Conservation (phyloP, 2,329 filamentous ascomycete genomes). For the Pyrenochaeta sp. region DNA sequence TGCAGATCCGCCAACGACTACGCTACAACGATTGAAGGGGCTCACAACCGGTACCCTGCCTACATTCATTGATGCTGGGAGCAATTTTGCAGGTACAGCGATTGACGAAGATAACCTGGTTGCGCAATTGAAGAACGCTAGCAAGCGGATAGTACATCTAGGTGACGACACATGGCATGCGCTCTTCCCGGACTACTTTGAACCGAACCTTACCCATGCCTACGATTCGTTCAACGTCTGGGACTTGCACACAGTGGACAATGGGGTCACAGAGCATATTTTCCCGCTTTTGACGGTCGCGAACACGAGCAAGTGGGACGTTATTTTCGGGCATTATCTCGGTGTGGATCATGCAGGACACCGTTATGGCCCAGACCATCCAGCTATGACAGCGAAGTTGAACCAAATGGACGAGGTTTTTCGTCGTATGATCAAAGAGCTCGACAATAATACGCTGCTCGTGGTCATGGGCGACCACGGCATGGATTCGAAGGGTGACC, state of each 20-base stretch:
- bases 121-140: constrained; percentile 68
- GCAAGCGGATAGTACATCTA: constrained; percentile 85
- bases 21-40: constrained; percentile 90
- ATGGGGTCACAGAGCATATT: constrained; percentile 90
- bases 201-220: constrained; percentile 81
- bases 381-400: constrained; percentile 89
- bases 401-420: constrained; percentile 89
- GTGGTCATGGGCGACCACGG: constrained; percentile 99
- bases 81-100: constrained; percentile 92
- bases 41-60: constrained; percentile 94
- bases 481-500: constrained; percentile 97
- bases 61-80: constrained; percentile 92
- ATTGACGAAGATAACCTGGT: constrained; percentile 92
- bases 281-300: constrained; percentile 78
- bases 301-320: constrained; percentile 80
- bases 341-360: constrained; percentile 98
- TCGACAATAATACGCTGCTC: constrained; percentile 87
- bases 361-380: constrained; percentile 91
- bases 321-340: constrained; percentile 93
- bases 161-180: constrained; percentile 99
- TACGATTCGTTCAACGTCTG: constrained; percentile 99
- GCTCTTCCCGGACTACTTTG: constrained; percentile 93
- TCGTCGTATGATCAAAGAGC: constrained; percentile 70
- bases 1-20: constrained; percentile 93
- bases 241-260: constrained; percentile 96